Base-by-base conservation (phyloP, 2,329 filamentous ascomycete genomes). In the Aspergillus ustus region DNA sequence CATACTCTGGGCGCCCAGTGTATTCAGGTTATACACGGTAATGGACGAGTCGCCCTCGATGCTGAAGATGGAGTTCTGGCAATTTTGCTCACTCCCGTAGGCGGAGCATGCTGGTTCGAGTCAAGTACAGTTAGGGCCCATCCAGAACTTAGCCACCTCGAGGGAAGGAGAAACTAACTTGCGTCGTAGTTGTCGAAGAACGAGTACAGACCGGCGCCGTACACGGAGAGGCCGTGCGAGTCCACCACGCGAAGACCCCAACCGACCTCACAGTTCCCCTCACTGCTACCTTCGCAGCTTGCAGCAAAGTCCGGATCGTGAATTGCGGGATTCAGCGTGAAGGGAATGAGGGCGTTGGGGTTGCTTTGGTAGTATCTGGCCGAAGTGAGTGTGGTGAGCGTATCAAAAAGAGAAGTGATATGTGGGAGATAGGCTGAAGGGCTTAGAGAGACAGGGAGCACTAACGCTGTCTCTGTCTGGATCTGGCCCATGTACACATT, bases 191-290 rank as follows among this genome's bases (percentile, higher is more conserved):
- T 77, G 66, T 83, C 77, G 71, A 85, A 86, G 74, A 86, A 85
- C 19, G 77, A 80, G 74, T 86, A 85, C 5, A 84, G 67, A 1
- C 84, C 84, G 0, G 80, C 83, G 17, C 84, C 84, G 64, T 85
- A 85, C 19, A 82, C 73, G 49, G 76, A 65, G 17, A 85, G 76
- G 54, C 79, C 73, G 4, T 13, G 22, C 17, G 48, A 51, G 22
- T 51, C 48, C 11, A 51, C 25, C 7, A 51, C 48, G 9, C 48
- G 50, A 2, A 45, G 22, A 8, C 17, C 48, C 25, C 46, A 31
- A 4, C 31, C 34, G 20, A 43, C 13, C 13, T 19, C 29, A 29
- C 48, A 34, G 22, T 44, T n/a, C 4, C 31, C 48, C 7, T 31
- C 4, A 34, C 13, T 34, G 8, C 28, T 28, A 13, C 28, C 48